A percentile compares a stretch with the other conserved stretches of the same genome.
These are phyloP conservation scores for Fomitopsis pulvina DNA, from an alignment of 768 basidiomycete genomes.

Conservation along the genomic window DNA sequence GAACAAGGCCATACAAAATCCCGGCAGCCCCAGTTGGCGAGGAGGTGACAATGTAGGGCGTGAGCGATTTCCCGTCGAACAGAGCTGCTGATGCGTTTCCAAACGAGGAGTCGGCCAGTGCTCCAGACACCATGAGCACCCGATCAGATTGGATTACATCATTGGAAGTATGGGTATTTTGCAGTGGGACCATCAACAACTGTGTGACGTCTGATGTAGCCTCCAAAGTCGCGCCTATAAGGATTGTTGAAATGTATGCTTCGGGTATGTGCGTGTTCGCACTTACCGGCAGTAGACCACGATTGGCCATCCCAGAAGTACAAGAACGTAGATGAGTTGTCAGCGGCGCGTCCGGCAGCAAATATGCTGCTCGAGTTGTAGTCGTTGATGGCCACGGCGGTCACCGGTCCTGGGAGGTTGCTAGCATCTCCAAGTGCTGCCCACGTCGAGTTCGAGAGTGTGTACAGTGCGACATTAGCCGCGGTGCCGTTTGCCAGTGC, in stretches of 20 bases:
- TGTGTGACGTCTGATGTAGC: constrained; percentile 66
- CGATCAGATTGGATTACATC: constrained; percentile 76
- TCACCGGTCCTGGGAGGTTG: constrained; percentile 82
- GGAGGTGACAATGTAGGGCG: constrained; percentile 75
- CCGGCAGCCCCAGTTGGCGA: constrained; percentile 63
- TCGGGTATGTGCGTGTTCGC: not conserved
- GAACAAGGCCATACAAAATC: constrained; percentile 72
- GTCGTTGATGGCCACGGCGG: constrained; percentile 81
- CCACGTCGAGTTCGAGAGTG: constrained; percentile 74
- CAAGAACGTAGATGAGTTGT: constrained; percentile 64
- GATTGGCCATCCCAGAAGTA: constrained; percentile 76
- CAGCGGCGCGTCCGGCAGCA: constrained; percentile 74
- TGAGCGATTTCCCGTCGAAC: constrained; percentile 77
- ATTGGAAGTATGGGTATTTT: constrained; percentile 64
- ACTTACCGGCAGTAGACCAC: constrained; percentile 66
- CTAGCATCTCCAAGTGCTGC: constrained; percentile 48
- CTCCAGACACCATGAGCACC: constrained; percentile 85
- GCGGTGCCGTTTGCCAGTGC: constrained; percentile 53
- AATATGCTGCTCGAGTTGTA: constrained; percentile 81
- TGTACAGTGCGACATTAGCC: constrained; percentile 70
- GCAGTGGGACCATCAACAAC: constrained; percentile 85
- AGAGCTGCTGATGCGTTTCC: constrained; percentile 82
- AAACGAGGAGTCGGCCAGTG: constrained; percentile 56
- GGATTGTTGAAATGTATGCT: not conserved
- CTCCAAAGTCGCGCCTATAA: constrained; percentile 47